Conservation (phyloP, 345 rosid genomes). For the Acer campestre region DNA sequence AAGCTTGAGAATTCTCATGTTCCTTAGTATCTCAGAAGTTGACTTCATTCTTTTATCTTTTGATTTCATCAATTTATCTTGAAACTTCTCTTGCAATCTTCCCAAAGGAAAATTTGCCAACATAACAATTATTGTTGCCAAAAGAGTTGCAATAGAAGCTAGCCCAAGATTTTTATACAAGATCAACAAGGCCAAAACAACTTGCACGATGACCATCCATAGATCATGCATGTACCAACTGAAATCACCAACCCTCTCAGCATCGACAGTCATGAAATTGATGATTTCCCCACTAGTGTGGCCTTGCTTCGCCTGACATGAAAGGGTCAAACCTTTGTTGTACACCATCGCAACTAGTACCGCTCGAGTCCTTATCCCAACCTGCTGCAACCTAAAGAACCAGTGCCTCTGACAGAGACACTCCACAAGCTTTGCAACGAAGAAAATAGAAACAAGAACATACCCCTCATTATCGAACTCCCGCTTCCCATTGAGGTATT, state of each 20-base stretch:
- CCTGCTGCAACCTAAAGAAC: constrained; percentile 57
- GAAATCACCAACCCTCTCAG: constrained; percentile 58
- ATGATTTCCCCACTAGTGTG: constrained; percentile 74
- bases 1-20: constrained; percentile 80
- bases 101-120: constrained; percentile 57
- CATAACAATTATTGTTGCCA: constrained; percentile 60
- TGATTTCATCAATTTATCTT: constrained; percentile 71
- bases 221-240: constrained; percentile 63
- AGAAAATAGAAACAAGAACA: constrained; percentile 52
- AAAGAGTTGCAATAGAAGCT: constrained; percentile 56
- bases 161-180: constrained; percentile 64
- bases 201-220: constrained; percentile 60
- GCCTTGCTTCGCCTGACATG: constrained; percentile 54
- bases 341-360: constrained; percentile 58
- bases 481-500: constrained; percentile 52
- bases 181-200: constrained; percentile 53
- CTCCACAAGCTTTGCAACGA: constrained; percentile 62
- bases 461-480: constrained; percentile 55
- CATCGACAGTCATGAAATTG: constrained; percentile 72
- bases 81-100: constrained; percentile 59
- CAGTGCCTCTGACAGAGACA: constrained; percentile 56
- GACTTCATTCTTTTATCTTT: constrained; percentile 70
- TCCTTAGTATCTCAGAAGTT: constrained; percentile 64
- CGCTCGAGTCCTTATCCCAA: constrained; percentile 53
- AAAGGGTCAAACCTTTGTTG: constrained; percentile 63